A percentile compares a stretch with the other conserved stretches of the same genome.
These are phyloP conservation scores for Trypanosoma brucei DNA, from an alignment of 208 protist species.

Conservation along the genomic window DNA sequence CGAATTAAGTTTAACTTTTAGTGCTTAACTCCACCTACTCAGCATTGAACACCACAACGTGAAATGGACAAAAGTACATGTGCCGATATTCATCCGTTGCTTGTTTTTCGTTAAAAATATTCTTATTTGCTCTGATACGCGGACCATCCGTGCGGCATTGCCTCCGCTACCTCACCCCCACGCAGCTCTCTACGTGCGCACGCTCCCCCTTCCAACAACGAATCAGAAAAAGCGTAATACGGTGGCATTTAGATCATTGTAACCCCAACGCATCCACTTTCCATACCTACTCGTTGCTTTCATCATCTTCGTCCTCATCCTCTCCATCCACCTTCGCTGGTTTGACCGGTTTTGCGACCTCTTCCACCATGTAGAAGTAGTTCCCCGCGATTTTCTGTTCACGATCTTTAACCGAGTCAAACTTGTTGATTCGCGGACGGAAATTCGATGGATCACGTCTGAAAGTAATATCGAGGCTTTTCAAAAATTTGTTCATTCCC, in stretches of 20 bases:
- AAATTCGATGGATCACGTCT: constrained; percentile 98
- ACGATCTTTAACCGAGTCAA: constrained; percentile 96
- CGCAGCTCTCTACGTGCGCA: too few species aligned
- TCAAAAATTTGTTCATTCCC: constrained; percentile 98
- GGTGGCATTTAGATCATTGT: too few species aligned
- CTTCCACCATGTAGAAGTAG: constrained; percentile 97
- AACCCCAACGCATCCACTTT: too few species aligned
- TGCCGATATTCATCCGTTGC: background rate
- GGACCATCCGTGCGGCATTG: too few species aligned
- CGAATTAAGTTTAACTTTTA: constrained; percentile 4
- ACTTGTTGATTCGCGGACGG: constrained; percentile 99
- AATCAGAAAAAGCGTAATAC: too few species aligned
- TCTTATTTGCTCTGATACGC: too few species aligned
- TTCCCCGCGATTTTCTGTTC: constrained; percentile 98
- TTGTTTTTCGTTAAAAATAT: too few species aligned
- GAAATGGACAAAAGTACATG: background rate
- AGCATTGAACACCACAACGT: background rate
- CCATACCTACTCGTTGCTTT: too few species aligned
- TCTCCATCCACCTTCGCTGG: constrained; percentile 31
- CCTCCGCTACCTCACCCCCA: too few species aligned
- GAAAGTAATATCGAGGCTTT: constrained; percentile 98
- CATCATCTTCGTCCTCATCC: background rate
- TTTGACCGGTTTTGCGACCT: constrained; percentile 26
- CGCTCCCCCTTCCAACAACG: too few species aligned
- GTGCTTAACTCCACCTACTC: background rate